Evolutionary conservation across 345 rosid genomes (phyloP).

Genomic region (Arabidopsis arenosa): DNA sequence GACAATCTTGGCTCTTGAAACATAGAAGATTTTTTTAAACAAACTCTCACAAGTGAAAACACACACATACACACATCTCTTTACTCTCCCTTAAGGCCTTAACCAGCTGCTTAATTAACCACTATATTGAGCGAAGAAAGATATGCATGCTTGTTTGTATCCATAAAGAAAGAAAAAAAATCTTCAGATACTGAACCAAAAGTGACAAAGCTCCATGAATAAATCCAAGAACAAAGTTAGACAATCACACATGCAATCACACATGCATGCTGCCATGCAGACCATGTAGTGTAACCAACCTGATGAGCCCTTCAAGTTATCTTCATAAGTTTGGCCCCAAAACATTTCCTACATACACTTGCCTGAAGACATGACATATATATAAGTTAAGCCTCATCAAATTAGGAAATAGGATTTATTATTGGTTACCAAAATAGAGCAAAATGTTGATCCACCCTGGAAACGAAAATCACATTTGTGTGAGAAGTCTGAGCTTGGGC

Average conservation of each 20-base stretch:
- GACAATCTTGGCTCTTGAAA: not conserved
- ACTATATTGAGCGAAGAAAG: not conserved
- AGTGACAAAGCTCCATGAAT: slow-evolving; percentile 20
- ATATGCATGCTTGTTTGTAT: slow-evolving; percentile 9
- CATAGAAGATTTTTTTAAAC: not conserved
- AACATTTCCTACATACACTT: not conserved
- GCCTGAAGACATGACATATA: not conserved
- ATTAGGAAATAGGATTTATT: too few species aligned
- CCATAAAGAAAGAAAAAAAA: slow-evolving; percentile 17
- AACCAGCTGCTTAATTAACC: not conserved
- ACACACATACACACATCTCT: not conserved
- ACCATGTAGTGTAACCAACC: slow-evolving; percentile 23
- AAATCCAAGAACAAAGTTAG: slow-evolving; percentile 30
- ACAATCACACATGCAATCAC: slow-evolving; percentile 31
- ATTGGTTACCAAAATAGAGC: too few species aligned
- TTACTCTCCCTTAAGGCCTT: not conserved
- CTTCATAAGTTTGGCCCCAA: slow-evolving; percentile 25
- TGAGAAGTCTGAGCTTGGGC: too few species aligned
- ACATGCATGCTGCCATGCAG: slow-evolving; percentile 20
- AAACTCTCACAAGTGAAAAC: not conserved
- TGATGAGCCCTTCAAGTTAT: not conserved
- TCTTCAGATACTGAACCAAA: not conserved
- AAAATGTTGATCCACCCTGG: too few species aligned
- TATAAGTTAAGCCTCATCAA: not conserved
- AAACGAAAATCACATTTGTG: too few species aligned